Percentiles rank a stretch among this genome's conserved stretches.
These are phyloP conservation scores for Xylariomycetidae sp. DNA, from an alignment of 2,329 filamentous ascomycete species.

Conservation along the genomic window DNA sequence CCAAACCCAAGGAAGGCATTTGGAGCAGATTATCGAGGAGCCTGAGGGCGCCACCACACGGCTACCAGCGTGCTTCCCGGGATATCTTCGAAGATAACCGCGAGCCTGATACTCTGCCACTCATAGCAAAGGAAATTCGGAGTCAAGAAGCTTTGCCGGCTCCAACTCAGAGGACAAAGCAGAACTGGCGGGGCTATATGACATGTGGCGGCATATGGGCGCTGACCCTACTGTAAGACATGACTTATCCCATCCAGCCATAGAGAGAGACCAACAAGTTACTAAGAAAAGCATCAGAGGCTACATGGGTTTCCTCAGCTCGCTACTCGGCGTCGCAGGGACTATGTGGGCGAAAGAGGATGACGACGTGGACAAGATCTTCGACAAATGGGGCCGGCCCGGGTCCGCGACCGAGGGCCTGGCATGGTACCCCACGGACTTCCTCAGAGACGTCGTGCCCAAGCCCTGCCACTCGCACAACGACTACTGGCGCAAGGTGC, in stretches of 20 bases:
- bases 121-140: too few relatives aligned
- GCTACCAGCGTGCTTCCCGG: too few relatives aligned
- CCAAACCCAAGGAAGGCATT: too few relatives aligned
- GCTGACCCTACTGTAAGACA: slow-evolving; percentile 32
- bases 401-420: slow-evolving; percentile 31
- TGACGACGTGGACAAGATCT: slow-evolving; percentile 23
- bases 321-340: slow-evolving; percentile 25
- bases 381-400: slow-evolving; percentile 22
- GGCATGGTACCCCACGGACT: slow-evolving; percentile 44
- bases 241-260: too few relatives aligned
- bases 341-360: slow-evolving; percentile 28
- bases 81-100: too few relatives aligned
- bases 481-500: slow-evolving; percentile 63
- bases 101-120: too few relatives aligned
- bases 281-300: slow-evolving; percentile 21
- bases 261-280: too few relatives aligned
- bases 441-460: slow-evolving; percentile 49
- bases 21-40: too few relatives aligned
- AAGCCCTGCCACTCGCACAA: slow-evolving; percentile 64
- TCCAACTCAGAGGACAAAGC: too few relatives aligned
- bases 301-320: slow-evolving; percentile 27
- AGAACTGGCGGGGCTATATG: slow-evolving; percentile 19
- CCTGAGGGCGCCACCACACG: too few relatives aligned
- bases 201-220: slow-evolving; percentile 32
- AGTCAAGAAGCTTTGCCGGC: too few relatives aligned